These are phyloP conservation scores for Paxillus ammoniavirescens DNA, from an alignment of 768 basidiomycete genomes.

Conservation along the genomic window DNA sequence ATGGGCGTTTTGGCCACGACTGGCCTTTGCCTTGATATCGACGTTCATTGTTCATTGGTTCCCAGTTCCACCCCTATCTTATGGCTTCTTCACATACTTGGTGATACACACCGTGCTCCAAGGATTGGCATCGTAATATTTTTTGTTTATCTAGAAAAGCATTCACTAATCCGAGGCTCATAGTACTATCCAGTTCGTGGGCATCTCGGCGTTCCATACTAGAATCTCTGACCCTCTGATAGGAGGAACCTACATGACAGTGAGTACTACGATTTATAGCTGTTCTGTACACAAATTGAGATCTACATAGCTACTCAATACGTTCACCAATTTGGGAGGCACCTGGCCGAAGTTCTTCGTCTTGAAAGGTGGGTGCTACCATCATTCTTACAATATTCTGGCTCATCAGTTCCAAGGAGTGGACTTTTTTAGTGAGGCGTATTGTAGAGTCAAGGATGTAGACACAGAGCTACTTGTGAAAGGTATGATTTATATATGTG, in stretches of 20 bases:
- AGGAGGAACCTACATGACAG: slow-evolving; percentile 99
- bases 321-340: slow-evolving; percentile 94
- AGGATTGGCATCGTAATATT: slow-evolving; percentile 77
- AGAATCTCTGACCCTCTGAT: slow-evolving; percentile 94
- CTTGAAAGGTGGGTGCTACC: slow-evolving; percentile 62
- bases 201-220: slow-evolving; percentile 98
- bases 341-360: slow-evolving; percentile 98
- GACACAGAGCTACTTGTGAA: slow-evolving; percentile 48
- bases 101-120: slow-evolving; percentile 79
- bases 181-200: slow-evolving; percentile 98
- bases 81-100: slow-evolving; percentile 77
- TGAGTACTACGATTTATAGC: slow-evolving; percentile 35
- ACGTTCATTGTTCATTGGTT: slow-evolving; percentile 83
- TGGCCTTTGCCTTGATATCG: slow-evolving; percentile 68
- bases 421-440: slow-evolving; percentile 83
- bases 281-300: slow-evolving; percentile 5
- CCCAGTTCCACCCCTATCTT: slow-evolving; percentile 71
- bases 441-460: slow-evolving; percentile 69
- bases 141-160: not conserved
- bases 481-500: slow-evolving; percentile 40
- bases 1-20: slow-evolving; percentile 85
- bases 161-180: slow-evolving; percentile 4
- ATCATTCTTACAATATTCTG: not conserved
- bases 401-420: slow-evolving; percentile 53
- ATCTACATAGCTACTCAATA: slow-evolving; percentile 75